Percentiles rank a stretch among this genome's conserved stretches.
Evolutionary conservation across 805 yeast genomes (phyloP).

Genomic region (Teunomyces stri): DNA sequence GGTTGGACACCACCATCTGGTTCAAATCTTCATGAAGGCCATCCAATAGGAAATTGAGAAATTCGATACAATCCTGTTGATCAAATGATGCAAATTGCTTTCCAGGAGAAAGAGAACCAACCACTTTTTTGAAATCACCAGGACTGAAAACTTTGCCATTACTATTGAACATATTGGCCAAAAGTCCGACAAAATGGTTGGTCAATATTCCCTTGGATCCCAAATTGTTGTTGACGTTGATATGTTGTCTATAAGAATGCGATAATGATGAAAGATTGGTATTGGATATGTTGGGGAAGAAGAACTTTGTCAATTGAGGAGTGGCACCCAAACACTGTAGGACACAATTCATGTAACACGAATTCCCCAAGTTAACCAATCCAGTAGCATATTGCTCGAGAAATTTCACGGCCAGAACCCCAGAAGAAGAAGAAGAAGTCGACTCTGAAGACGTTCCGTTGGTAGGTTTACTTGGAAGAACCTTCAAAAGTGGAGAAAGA

Average conservation of each 20-base stretch:
- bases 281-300: conserved; percentile 35
- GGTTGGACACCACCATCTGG: conserved; percentile 43
- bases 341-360: conserved; percentile 89
- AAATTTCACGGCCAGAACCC: conserved; percentile 3
- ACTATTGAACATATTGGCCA: conserved; percentile 51
- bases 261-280: conserved; percentile 20
- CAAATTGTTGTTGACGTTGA: conserved; percentile 67
- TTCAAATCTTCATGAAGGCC: conserved; percentile 83
- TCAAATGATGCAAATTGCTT: conserved; percentile 61
- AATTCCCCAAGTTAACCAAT: conserved; percentile 77
- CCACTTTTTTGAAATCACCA: conserved; percentile 57
- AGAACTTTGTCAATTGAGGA: conserved; percentile 59
- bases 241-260: conserved; percentile 60
- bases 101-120: conserved; percentile 63
- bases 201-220: conserved; percentile 84
- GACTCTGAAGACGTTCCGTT: not conserved
- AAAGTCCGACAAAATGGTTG: conserved; percentile 59
- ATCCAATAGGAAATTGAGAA: conserved; percentile 70
- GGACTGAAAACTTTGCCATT: conserved; percentile 55
- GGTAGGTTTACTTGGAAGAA: not conserved
- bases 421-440: not conserved
- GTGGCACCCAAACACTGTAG: conserved; percentile 84
- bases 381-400: conserved; percentile 57
- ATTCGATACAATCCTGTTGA: conserved; percentile 87
- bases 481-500: not conserved